Evolutionary conservation across 306 rosid genomes (phyloP), one percentile per base, ranked within the genome.

Genomic region (Acacia crassicarpa): DNA sequence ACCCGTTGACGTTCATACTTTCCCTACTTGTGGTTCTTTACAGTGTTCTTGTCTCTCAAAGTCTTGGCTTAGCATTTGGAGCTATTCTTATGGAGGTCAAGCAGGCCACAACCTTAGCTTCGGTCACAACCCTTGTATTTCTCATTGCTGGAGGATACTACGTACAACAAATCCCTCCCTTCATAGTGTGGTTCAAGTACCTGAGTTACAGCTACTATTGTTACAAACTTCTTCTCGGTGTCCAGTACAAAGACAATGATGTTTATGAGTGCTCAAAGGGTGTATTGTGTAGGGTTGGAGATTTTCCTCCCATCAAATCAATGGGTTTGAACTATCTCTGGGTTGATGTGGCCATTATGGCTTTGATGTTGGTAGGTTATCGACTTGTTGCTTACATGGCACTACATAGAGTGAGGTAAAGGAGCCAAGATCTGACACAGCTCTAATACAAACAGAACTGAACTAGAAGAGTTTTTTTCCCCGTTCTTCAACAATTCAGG

Each of bases 131-230:
- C 14, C 94, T 95, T 40, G 97, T 95, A 30, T 95, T 95, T 81
- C 97, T 95, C 86, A 95, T 95, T 54, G 99, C 98, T 22, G 99
- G 99, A 33, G 99, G 99, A 8, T 95, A 95, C 92, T 95, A 95
- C 33, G 78, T 95, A 63, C 97, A 93, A 67, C 98, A 90, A 58
- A 95, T 95, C 81, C 99, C 99, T 56, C 90, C 96, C 9, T 93
- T 95, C 85, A 95, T 95, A 8, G 90, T 88, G 6, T 95, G 99
- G 99, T 86, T 95, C 19, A 95, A 93, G 92, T 95, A 91, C 79
- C 86, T 95, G 38, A 95, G 99, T 86, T 95, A 95, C 44, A 95
- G 99, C 88, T 95, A 91, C 86, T 95, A 95, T 77, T 95, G 97
- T 51, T 95, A 95, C 94, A 95, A 91, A 88, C 97, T 95, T 33